phyloP scores from a whole-genome alignment of 345 rosid genomes.

The Pugionium dolabratum region DNA sequence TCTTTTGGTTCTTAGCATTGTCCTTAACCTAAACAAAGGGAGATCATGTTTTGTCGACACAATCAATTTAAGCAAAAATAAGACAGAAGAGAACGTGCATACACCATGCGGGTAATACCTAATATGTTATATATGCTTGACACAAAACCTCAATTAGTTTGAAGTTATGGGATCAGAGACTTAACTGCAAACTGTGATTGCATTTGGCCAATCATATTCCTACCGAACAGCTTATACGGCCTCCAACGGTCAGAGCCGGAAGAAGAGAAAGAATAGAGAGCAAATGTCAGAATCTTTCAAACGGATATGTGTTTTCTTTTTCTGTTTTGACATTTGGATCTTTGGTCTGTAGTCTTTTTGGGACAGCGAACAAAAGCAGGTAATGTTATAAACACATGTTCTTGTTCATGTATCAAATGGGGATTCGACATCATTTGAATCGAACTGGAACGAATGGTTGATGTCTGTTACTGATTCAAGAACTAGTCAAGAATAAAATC shows the following conservation, averaged over 20 bases:
- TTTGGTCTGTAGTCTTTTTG: no score
- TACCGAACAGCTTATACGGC: no score
- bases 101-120: no score
- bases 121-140: background rate
- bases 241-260: no score
- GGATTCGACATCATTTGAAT: background rate
- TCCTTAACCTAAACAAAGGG: constrained; percentile 30
- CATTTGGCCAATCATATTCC: background rate
- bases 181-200: background rate
- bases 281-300: no score
- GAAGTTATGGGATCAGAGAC: background rate
- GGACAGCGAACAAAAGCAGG: background rate
- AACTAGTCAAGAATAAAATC: constrained; percentile 2
- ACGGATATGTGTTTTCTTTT: no score
- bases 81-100: constrained; percentile 9
- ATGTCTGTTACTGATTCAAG: background rate
- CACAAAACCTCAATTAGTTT: background rate
- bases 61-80: constrained; percentile 24
- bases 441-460: background rate
- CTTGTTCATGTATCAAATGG: background rate
- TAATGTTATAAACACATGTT: background rate
- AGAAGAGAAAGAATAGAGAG: no score
- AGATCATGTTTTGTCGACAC: constrained; percentile 31
- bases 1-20: constrained; percentile 26
- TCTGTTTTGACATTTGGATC: no score